Evolutionary conservation across 805 yeast genomes (phyloP).

Genomic region (Starmerella bombicola): DNA sequence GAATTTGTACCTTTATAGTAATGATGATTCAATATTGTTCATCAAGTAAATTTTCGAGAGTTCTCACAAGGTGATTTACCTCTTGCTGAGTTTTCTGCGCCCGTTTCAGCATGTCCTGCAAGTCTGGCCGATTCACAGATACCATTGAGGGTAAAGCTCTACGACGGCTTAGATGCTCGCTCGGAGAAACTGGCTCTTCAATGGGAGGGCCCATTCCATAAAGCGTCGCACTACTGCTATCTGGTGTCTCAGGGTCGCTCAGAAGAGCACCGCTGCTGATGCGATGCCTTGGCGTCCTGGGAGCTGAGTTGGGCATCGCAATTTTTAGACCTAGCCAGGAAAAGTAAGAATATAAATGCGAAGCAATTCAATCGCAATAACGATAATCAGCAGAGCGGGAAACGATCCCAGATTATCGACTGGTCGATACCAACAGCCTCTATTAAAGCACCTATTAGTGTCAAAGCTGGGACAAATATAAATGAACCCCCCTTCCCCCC

Average conservation of each 20-base stretch:
- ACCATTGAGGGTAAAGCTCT: neutral
- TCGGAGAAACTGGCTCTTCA: constrained; percentile 19
- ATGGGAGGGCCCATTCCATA: constrained; percentile 21
- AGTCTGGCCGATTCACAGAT: constrained; percentile 1
- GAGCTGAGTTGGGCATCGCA: constrained; percentile 3
- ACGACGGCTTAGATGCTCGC: neutral
- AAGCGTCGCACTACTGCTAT: constrained; percentile 4
- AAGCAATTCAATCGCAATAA: too few species aligned
- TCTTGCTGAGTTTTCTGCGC: constrained; percentile 13
- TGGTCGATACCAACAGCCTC: too few species aligned
- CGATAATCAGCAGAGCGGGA: too few species aligned
- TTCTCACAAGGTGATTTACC: constrained; percentile 10
- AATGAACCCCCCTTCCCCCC: too few species aligned
- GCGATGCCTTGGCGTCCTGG: constrained; percentile 14
- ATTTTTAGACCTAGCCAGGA: too few species aligned
- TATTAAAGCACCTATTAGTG: too few species aligned
- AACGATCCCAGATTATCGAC: too few species aligned
- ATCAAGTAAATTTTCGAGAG: constrained; percentile 3
- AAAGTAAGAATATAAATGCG: too few species aligned
- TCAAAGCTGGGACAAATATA: too few species aligned
- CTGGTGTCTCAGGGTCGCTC: constrained; percentile 14
- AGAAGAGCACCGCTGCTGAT: constrained; percentile 1
- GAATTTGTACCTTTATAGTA: too few species aligned
- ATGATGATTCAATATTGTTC: neutral
- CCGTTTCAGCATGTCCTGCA: constrained; percentile 4